Percentiles rank a stretch among this genome's conserved stretches.
phyloP scores from a whole-genome alignment of 2,329 filamentous ascomycete genomes.

The Mariannaea elegans region DNA sequence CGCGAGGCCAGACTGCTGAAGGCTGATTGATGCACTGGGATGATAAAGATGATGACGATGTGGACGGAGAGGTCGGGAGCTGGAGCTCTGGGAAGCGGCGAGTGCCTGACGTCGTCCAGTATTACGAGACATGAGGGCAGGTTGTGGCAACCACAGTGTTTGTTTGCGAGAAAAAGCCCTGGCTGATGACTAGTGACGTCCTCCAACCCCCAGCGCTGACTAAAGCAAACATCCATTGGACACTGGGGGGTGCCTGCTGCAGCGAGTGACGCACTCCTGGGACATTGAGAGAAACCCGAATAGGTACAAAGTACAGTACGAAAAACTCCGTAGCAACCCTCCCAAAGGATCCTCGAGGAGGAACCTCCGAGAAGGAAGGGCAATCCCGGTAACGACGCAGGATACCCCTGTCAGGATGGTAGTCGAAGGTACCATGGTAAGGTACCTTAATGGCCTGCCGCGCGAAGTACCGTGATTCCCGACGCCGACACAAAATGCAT shows the following conservation, averaged over 20 bases:
- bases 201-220: slow-evolving; percentile 15
- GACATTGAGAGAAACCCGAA: too few relatives aligned
- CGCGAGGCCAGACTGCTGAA: slow-evolving; percentile 6
- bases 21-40: slow-evolving; percentile 8
- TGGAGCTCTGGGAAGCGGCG: not conserved
- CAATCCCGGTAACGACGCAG: slow-evolving; percentile 12
- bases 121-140: not conserved
- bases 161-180: slow-evolving; percentile 4
- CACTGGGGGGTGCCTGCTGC: not conserved
- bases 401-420: not conserved
- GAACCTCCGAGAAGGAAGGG: slow-evolving; percentile 16
- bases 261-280: slow-evolving; percentile 18
- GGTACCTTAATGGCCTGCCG: too few relatives aligned
- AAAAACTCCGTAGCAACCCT: too few relatives aligned
- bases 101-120: slow-evolving; percentile 4
- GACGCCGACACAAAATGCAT: too few relatives aligned
- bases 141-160: slow-evolving; percentile 19
- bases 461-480: too few relatives aligned
- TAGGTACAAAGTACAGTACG: too few relatives aligned
- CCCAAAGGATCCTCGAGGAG: slow-evolving; percentile 13
- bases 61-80: slow-evolving; percentile 6
- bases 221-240: slow-evolving; percentile 10
- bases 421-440: not conserved
- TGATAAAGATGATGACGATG: slow-evolving; percentile 20
- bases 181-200: slow-evolving; percentile 20